Evolutionary conservation across 768 basidiomycete genomes (phyloP).

Genomic region (Naganishia friedmannii): DNA sequence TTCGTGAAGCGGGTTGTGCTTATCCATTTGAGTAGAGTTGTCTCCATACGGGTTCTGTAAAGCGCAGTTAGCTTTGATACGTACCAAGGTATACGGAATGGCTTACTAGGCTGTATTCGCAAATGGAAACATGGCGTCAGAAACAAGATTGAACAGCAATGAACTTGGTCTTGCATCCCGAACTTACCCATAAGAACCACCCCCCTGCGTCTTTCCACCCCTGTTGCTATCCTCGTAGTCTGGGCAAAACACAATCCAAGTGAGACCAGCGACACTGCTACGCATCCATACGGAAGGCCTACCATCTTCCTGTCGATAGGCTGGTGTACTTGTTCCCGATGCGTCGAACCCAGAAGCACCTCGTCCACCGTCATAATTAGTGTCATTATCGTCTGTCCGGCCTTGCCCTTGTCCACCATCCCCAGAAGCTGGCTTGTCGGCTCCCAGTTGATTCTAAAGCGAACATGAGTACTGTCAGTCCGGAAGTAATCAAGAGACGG

Average conservation of each 20-base stretch:
- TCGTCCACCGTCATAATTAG: constrained; percentile 15
- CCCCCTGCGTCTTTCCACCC: constrained; percentile 18
- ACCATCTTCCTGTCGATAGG: constrained; percentile 28
- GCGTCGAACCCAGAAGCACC: neutral
- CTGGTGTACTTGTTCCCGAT: constrained; percentile 26
- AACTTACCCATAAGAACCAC: constrained; percentile 4
- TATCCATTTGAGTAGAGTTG: constrained; percentile 23
- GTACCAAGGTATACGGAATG: neutral
- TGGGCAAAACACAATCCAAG: neutral
- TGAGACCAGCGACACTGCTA: neutral
- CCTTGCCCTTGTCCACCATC: neutral
- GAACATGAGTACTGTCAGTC: neutral
- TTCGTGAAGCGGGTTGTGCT: constrained; percentile 17
- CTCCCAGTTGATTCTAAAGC: constrained; percentile 29
- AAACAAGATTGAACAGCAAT: neutral
- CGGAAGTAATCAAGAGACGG: neutral
- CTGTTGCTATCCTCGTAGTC: constrained; percentile 1
- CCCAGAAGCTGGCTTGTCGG: constrained; percentile 6
- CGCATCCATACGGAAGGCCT: neutral
- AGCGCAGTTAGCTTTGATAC: neutral
- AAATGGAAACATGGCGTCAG: neutral
- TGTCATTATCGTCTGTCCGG: constrained; percentile 8
- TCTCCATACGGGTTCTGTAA: constrained; percentile 15
- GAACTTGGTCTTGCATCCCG: neutral
- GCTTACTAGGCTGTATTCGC: neutral